Evolutionary conservation across 257 asterid genomes (phyloP).

Genomic region (Nicotiana otophora): DNA sequence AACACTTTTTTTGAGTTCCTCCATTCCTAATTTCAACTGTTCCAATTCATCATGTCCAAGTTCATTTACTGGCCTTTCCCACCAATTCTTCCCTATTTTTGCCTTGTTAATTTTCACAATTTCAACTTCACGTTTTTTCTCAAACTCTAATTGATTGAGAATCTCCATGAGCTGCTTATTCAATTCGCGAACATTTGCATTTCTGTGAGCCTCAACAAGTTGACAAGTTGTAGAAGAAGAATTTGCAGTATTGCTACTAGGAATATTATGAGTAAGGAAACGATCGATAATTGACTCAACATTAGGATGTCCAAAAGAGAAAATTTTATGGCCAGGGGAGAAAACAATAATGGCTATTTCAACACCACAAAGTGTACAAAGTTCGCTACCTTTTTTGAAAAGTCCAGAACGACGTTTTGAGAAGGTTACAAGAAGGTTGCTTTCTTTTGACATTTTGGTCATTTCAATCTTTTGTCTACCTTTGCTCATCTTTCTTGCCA

Average conservation of each 20-base stretch:
- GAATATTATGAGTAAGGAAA: slow-evolving; percentile 16
- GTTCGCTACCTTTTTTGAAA: slow-evolving; percentile 40
- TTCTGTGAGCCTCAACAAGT: slow-evolving; percentile 42
- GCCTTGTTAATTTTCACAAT: slow-evolving; percentile 21
- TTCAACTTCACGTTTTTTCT: slow-evolving; percentile 26
- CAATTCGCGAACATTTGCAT: slow-evolving; percentile 31
- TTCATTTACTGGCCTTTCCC: slow-evolving; percentile 35
- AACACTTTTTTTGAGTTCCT: slow-evolving; percentile 28
- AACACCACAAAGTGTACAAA: slow-evolving; percentile 31
- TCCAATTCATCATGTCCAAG: slow-evolving; percentile 29
- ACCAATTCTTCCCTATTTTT: slow-evolving; percentile 27
- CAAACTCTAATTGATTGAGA: slow-evolving; percentile 22
- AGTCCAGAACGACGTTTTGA: slow-evolving; percentile 46
- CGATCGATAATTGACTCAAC: slow-evolving; percentile 32
- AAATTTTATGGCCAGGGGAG: slow-evolving; percentile 37
- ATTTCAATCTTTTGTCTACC: slow-evolving; percentile 45
- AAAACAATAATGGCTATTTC: slow-evolving; percentile 34
- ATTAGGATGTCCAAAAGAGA: slow-evolving; percentile 40
- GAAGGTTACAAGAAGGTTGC: slow-evolving; percentile 41
- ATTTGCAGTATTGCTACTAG: neutral
- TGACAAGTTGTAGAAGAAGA: slow-evolving; percentile 15
- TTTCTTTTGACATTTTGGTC: slow-evolving; percentile 39
- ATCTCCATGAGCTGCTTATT: slow-evolving; percentile 30
- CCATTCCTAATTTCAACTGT: slow-evolving; percentile 37
- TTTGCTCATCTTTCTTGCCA: slow-evolving; percentile 27